Base-by-base conservation (phyloP, 2,329 filamentous ascomycete genomes). In the Hysterium pulicare region DNA sequence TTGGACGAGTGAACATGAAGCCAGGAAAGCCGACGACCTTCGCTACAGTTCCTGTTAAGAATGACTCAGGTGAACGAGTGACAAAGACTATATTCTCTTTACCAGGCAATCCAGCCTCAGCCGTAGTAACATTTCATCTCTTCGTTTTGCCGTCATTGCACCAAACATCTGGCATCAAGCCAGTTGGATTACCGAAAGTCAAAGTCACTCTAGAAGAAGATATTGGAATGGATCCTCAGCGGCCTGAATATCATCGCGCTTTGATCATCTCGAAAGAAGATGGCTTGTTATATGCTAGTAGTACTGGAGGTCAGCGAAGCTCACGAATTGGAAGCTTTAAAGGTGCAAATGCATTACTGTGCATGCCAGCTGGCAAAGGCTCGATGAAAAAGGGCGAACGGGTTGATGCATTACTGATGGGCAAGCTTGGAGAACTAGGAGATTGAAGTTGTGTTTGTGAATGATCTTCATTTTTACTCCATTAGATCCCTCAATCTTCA, bases 11-110 rank as follows among this genome's bases (percentile, higher is more conserved):
- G 2, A 81, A 85, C 41, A 97, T 98, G 93, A 98, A 98, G 72
- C 93, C 93, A 0, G 93, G 93, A 4, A 98, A 97, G 68, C 93
- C 93, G 2, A 96, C 90, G 0, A 98, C 93, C 0, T 98, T 98
- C 65, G 93, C 93, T 2, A 96, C 89, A 0, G 78, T 97, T 0
- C 83, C 87, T 0, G 72, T 78, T 59, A 83, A 83, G 42, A 59
- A 64, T 35, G 54, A 55, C 11, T 46, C 55, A 11, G 80, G 82
- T 16, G 71, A 78, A 31, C 76, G 82, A 34, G 67, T 81, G 19
- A 71, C 71, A 1, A 90, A 87, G 60, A 76, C 84, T 44, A 81
- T 98, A 51, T 98, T 98, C 69, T 87, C 88, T 0, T 76, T 98
- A 0, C 93, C 93, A 0, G 93, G 93, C 0, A 98, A 98, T 62